Percentiles rank a stretch among this genome's conserved stretches.
Conservation (phyloP, 129 eudicot species). For the Flaveria sonorensis region DNA sequence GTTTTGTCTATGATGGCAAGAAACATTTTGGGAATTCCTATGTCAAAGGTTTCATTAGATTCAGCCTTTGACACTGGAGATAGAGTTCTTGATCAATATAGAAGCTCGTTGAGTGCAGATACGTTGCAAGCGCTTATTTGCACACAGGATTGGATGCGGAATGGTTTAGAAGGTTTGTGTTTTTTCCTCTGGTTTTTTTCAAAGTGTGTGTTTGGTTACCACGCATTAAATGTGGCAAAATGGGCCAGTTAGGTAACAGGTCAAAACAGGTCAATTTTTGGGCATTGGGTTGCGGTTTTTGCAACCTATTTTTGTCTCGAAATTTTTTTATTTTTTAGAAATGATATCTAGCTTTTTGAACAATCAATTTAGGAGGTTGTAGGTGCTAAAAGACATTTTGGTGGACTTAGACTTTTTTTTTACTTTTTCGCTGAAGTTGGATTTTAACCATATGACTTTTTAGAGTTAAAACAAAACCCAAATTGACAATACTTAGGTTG, state of each 20-base stretch:
- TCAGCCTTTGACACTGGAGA: slow-evolving; percentile 58
- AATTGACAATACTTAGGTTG: neutral
- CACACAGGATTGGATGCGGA: slow-evolving; percentile 81
- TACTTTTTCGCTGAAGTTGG: no score
- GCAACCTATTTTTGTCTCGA: neutral
- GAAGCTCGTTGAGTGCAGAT: slow-evolving; percentile 70
- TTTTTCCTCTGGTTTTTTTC: neutral
- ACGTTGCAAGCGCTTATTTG: slow-evolving; percentile 84
- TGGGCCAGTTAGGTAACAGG: neutral
- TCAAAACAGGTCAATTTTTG: neutral
- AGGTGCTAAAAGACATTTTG: neutral
- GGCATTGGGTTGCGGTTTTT: neutral
- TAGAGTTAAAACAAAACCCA: neutral
- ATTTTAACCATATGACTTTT: neutral
- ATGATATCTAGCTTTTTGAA: neutral
- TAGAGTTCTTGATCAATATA: slow-evolving; percentile 57
- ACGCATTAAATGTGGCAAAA: neutral
- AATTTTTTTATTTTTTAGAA: neutral
- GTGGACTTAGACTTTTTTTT: neutral
- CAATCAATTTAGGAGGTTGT: neutral
- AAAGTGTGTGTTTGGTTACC: neutral
- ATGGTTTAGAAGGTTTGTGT: slow-evolving; percentile 60
- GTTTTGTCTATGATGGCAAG: slow-evolving; percentile 90
- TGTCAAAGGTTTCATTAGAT: slow-evolving; percentile 63
- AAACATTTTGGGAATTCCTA: slow-evolving; percentile 77